Base-by-base conservation (phyloP, 495 filamentous ascomycete species). In the Neurospora pannonica region DNA sequence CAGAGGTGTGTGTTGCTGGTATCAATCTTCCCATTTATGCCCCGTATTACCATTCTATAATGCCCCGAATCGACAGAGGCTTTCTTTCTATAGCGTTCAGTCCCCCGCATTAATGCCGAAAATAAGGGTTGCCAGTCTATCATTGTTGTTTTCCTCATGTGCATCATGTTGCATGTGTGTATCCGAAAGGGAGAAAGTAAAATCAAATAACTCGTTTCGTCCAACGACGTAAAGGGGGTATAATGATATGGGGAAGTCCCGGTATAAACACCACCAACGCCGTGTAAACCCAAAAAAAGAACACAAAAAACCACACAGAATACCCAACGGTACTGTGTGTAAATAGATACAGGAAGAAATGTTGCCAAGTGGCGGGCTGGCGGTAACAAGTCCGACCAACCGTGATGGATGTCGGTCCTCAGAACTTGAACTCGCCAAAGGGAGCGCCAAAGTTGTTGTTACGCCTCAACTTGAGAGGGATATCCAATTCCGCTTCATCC, bases 381-480 rank as follows among this genome's bases (percentile, higher is more conserved):
- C 17, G 15, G 24, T 62, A 3, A 28, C 10, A 28, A 54, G n/a
- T 54, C 46, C 11, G 21, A 54, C 46, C n/a, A 54, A 4, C 11
- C 21, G 19, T 21, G 3, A 21, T 67, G 1, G 28, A 67, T 15
- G 15, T 71, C 24, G 21, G 48, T 13, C 48, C 21, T 67, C 15
- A 67, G 28, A 67, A 78, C 24, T 75, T 77, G 21, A 76, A 73
- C 70, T 74, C 80, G 21, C 82, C 82, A 70, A 83, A 80, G 6
- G 82, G 82, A 6, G 80, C 78, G 24, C 90, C 90, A 82, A 92
- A 92, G 79, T 92, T 92, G 70, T 82, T 88, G n/a, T 86, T 85
- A 19, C 81, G 82, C 73, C 84, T 90, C 75, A 92, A 82, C 78
- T 86, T 90, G 46, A 91, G 80, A 43, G 87, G 86, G 31, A 90